Base-by-base conservation (phyloP, 208 protist species). In the Leishmania lainsoni region DNA sequence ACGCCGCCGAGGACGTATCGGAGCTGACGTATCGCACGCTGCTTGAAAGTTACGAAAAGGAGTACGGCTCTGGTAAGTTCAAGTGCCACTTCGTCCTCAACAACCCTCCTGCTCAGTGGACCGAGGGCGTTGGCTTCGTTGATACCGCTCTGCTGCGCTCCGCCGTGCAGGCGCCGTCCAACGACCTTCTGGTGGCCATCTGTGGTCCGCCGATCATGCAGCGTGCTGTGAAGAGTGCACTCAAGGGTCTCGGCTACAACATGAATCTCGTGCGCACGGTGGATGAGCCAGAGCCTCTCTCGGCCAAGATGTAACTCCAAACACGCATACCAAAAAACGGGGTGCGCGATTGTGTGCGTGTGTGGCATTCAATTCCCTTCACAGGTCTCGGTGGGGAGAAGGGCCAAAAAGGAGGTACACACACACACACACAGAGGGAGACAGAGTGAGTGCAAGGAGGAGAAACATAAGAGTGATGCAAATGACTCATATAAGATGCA, bases 171-270 rank as follows among this genome's bases (percentile, higher is more conserved):
- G 58, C 87, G 0, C 86, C 89, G 17, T 84, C 89, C 45, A 85
- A 92, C 78, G 90, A 93, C 72, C 86, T 93, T 29, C 77, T 95
- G 26, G 84, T 95, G 16, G 92, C 86, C n/a, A 93, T 95, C 82
- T 95, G 92, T 78, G 92, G 92, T 22, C 92, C 92, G 48, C 89
- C 88, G 61, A 86, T 91, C 26, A 95, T 95, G 89, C 92, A 93
- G 86, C 87, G 89, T 61, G 82, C 78, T 22, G 87, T 91, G 42
- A 89, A 91, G 81, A 69, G 69, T 58, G 65, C 76, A 10, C 81
- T 91, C 29, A 65, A 83, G 4, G 69, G 81, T n/a, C 83, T 87
- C 52, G 88, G 88, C 51, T 88, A 91, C 83, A 89, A 89, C 86
- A 88, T 86, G 80, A 85, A 84, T 52, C 83, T 90, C 10, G 86